Conservation (phyloP, 2,329 filamentous ascomycete species). For the Leptodontidium sp. region DNA sequence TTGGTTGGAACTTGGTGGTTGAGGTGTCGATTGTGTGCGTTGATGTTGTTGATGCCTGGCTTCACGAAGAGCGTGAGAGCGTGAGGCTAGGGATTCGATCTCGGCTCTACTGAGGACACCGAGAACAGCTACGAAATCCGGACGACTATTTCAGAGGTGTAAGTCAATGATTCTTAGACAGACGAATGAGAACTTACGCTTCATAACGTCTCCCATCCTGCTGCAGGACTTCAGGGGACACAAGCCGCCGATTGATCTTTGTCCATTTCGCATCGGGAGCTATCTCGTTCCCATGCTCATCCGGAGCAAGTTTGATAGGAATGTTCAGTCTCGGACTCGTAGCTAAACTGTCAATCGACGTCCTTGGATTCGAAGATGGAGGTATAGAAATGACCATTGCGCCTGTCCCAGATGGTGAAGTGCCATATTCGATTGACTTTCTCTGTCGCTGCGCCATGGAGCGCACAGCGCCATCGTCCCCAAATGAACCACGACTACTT, state of each 20-base stretch:
- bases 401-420: conserved; percentile 27
- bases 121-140: conserved; percentile 66
- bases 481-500: conserved; percentile 35
- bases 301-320: conserved; percentile 56
- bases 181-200: conserved; percentile 48
- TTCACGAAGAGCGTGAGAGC: conserved; percentile 49
- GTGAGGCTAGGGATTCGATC: conserved; percentile 59
- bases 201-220: conserved; percentile 66
- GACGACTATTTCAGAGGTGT: conserved; percentile 48
- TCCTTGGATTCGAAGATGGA: conserved; percentile 13
- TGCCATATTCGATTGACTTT: conserved; percentile 28
- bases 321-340: conserved; percentile 31
- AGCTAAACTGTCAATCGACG: conserved; percentile 23
- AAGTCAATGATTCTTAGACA: conserved; percentile 3
- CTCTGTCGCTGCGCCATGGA: conserved; percentile 36
- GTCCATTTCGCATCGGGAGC: conserved; percentile 67
- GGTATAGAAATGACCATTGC: conserved; percentile 36
- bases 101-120: conserved; percentile 61
- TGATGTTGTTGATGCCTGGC: conserved; percentile 30
- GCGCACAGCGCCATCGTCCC: conserved; percentile 31
- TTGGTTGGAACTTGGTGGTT: conserved; percentile 22
- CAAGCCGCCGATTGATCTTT: conserved; percentile 60
- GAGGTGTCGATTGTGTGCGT: conserved; percentile 22
- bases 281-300: conserved; percentile 64
- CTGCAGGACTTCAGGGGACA: conserved; percentile 66